Base-by-base conservation (phyloP, 2,329 filamentous ascomycete species). In the Zalaria obscura region DNA sequence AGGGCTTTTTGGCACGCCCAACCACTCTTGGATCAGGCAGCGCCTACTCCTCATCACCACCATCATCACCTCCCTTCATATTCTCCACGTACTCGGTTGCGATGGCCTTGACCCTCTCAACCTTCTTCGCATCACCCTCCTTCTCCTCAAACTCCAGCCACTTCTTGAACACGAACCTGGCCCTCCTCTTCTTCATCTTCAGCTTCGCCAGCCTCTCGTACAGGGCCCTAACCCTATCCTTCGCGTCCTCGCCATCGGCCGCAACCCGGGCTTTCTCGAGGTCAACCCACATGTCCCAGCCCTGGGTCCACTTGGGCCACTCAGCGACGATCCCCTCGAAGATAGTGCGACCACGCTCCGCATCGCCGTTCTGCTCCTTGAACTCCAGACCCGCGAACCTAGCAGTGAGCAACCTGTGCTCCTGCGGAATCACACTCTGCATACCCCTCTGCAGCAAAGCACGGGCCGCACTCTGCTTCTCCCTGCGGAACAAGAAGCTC, bases 321-420 rank as follows among this genome's bases (percentile, higher is more conserved):
- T 82, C 80, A 31, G 77, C 75, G 5, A 98, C 70, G 5, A 98
- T 70, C 33, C 81, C 83, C 61, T 95, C 89, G 53, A 96, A 96
- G 56, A 96, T 80, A 26, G 93, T 98, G 11, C 93, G 81, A 6
- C 91, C 91, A 44, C 85, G 83, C 65, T 98, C 93, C 3, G 86
- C 69, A 52, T 93, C 84, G 41, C 88, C 88, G 53, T 82, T 76
- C 6, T 27, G 5, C 5, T 76, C 62, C 49, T 79, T 81, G 72
- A 93, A 98, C 62, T 98, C 91, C 25, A 98, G 75, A 11, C 84
- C 81, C 0, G 83, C 91, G 58, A 98, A 95, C 51, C 89, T 88
- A 52, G 82, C 76, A 42, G 89, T 86, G 0, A 93, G 72, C 46
- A 78, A 75, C 33, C 85, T 72, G 60, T 86, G 79, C 44, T 80